phyloP scores from a whole-genome alignment of 768 basidiomycete species.

The Pulveroboletus sp. region DNA sequence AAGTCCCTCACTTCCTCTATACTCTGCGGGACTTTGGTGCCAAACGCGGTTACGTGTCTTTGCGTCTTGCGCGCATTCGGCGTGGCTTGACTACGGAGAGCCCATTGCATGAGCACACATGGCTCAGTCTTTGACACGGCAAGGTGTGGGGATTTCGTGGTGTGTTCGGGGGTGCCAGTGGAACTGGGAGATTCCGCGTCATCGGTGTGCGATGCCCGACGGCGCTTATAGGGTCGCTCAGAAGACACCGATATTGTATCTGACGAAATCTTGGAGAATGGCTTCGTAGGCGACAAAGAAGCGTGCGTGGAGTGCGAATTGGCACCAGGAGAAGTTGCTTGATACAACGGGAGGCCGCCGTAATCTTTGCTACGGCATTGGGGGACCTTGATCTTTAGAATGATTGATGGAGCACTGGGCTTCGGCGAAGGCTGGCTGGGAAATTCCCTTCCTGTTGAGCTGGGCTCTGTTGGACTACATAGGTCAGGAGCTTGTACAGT shows the following conservation, averaged over 20 bases:
- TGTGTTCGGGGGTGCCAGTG: conserved; percentile 19
- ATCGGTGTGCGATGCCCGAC: conserved; percentile 17
- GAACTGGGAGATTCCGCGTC: conserved; percentile 25
- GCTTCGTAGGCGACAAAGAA: conserved; percentile 22
- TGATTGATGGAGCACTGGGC: conserved; percentile 23
- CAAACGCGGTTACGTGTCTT: conserved; percentile 57
- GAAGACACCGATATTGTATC: conserved; percentile 27
- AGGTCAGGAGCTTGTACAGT: conserved; percentile 15
- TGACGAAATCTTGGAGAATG: conserved; percentile 28
- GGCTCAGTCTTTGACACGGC: conserved; percentile 21
- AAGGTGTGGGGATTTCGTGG: conserved; percentile 7
- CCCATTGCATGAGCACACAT: conserved; percentile 46
- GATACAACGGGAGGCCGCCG: conserved; percentile 4
- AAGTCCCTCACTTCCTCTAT: conserved; percentile 51
- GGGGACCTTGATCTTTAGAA: conserved; percentile 35
- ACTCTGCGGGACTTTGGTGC: conserved; percentile 49
- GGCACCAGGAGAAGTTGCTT: conserved; percentile 16
- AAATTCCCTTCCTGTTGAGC: conserved; percentile 6
- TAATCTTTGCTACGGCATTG: conserved; percentile 23
- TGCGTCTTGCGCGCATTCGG: conserved; percentile 46
- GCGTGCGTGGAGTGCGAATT: conserved; percentile 10
- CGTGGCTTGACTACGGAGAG: conserved; percentile 43
- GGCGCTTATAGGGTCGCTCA: conserved; percentile 30
- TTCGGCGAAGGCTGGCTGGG: conserved; percentile 14
- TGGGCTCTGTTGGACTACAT: conserved; percentile 15